These are phyloP conservation scores for Clonostachys solani DNA, from an alignment of 2,329 filamentous ascomycete genomes.

Conservation along the genomic window DNA sequence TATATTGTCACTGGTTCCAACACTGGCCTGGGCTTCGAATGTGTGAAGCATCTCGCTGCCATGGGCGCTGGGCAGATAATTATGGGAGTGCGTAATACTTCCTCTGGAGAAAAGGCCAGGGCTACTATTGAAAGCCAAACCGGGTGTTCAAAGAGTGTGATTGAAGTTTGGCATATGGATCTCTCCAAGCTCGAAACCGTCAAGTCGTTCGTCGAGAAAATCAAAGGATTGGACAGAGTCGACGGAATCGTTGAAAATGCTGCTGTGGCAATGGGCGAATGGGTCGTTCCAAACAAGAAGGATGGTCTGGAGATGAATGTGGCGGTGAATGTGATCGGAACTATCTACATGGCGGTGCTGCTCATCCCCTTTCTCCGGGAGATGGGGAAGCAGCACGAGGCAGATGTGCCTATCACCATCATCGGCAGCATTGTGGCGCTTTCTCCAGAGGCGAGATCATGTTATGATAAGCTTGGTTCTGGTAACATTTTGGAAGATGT, in stretches of 20 bases:
- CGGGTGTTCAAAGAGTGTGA: conserved; percentile 6
- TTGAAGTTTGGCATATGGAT: conserved; percentile 42
- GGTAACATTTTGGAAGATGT: neutral
- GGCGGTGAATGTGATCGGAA: conserved; percentile 38
- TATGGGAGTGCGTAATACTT: conserved; percentile 29
- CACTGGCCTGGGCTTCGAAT: conserved; percentile 33
- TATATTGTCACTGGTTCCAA: conserved; percentile 39
- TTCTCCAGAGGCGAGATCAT: neutral
- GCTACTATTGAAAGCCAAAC: conserved; percentile 22
- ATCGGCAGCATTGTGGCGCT: neutral
- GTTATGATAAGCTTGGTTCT: neutral
- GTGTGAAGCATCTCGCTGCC: conserved; percentile 30
- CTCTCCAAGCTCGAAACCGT: conserved; percentile 29
- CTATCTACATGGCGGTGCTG: neutral
- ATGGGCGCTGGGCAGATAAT: conserved; percentile 34
- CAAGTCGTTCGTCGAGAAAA: conserved; percentile 24
- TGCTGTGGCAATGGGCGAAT: conserved; percentile 8
- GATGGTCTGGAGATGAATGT: conserved; percentile 37
- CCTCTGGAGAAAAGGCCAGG: conserved; percentile 5
- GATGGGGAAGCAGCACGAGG: neutral
- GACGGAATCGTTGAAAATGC: conserved; percentile 39
- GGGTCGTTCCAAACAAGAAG: conserved; percentile 15
- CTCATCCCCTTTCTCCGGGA: neutral
- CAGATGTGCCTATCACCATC: neutral
- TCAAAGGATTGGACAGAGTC: conserved; percentile 1